Base-by-base conservation (phyloP, 2,329 filamentous ascomycete genomes). In the Phyllosticta capitalensis region DNA sequence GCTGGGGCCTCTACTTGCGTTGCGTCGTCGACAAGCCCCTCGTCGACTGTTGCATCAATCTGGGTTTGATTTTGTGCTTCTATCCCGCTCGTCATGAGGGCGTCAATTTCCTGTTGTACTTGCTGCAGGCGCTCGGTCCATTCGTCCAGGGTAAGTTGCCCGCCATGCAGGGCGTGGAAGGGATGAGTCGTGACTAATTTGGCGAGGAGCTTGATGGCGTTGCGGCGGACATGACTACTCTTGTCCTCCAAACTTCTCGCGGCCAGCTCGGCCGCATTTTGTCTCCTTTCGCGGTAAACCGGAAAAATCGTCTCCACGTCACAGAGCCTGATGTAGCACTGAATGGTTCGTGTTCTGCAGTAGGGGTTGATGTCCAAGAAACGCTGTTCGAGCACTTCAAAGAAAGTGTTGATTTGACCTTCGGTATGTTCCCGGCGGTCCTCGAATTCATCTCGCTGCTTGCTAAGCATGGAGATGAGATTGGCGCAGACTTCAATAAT, bases 291-390 rank as follows among this genome's bases (percentile, higher is more conserved):
- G 45, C 92, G 90, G 67, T 95, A 96, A 70, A 97, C 97, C 64
- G 92, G 90, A 67, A 95, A 96, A 71, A 97, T 97, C 64, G 92
- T 90, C 53, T 96, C 90, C n/a, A 97, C 80, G 60, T 96, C 91
- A 67, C 92, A 96, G 12, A 99, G 81, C 69, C 86, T 92, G 75
- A 89, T 83, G 68, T 94, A 96, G 3, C 97, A 94, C 69, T 99
- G 94, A 62, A 99, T 89, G 1, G 90, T 86, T 66, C 92, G 83
- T 74, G 89, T 95, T 68, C 94, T 84, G 71, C 91, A 96, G 75
- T 97, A 99, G 0, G 94, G 95, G 72, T 97, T 99, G 68, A 96
- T 84, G 67, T 99, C 94, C 55, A 97, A 80, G 74, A 99, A 99
- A 12, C 94, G 86, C 75, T 97, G 92, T 70, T 99, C 92, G 2